phyloP scores from a whole-genome alignment of 306 rosid genomes.

The Vigna mungo region DNA sequence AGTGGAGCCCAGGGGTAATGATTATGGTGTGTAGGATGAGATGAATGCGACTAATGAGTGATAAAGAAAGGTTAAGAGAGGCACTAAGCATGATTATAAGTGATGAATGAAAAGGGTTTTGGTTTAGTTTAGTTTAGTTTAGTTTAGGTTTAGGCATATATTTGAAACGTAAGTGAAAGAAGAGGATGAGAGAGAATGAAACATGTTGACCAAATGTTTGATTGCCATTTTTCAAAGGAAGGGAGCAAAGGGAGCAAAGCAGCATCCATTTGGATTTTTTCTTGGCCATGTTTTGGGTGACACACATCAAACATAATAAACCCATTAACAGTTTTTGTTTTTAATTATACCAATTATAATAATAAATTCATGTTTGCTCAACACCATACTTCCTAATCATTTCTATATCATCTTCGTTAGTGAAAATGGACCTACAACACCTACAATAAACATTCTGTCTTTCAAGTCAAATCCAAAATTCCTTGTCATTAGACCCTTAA shows the following conservation, averaged over 20 bases:
- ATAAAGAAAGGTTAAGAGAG: constrained; percentile 49
- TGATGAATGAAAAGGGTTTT: constrained; percentile 39
- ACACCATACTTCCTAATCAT: constrained; percentile 65
- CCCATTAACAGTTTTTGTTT: constrained; percentile 47
- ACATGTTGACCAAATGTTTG: constrained; percentile 77
- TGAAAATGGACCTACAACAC: constrained; percentile 55
- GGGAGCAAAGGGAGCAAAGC: constrained; percentile 49
- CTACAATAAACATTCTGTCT: constrained; percentile 48
- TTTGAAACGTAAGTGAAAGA: constrained; percentile 42
- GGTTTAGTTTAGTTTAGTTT: too few species aligned
- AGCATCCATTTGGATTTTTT: constrained; percentile 60
- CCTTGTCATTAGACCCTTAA: constrained; percentile 44
- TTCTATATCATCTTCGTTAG: constrained; percentile 63
- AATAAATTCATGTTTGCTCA: constrained; percentile 45
- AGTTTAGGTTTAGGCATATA: constrained; percentile 34
- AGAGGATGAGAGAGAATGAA: constrained; percentile 61
- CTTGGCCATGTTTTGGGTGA: constrained; percentile 89
- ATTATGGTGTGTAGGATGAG: constrained; percentile 43
- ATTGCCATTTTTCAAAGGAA: too few species aligned
- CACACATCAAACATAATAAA: constrained; percentile 44
- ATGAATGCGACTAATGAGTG: constrained; percentile 47
- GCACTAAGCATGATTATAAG: constrained; percentile 55
- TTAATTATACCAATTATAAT: constrained; percentile 1
- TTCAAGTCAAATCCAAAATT: constrained; percentile 57
- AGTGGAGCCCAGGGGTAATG: constrained; percentile 70